Conservation (phyloP, 192 early-diverging fungal genomes). For the Coemansia sp. region DNA sequence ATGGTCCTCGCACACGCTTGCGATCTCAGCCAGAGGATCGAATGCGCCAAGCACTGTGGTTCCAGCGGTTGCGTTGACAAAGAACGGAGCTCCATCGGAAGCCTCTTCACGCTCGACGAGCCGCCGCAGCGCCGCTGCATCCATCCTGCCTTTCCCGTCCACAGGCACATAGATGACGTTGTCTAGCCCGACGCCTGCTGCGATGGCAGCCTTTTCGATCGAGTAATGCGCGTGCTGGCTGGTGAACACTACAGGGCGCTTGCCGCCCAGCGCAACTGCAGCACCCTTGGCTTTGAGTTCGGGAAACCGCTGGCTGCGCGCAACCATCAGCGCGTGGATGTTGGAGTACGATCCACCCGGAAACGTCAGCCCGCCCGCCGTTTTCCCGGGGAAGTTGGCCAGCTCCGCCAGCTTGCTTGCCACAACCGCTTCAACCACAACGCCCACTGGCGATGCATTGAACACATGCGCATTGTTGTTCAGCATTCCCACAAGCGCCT, state of each 20-base stretch:
- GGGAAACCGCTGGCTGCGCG: conserved; percentile 68
- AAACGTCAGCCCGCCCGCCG: conserved; percentile 66
- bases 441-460: conserved; percentile 69
- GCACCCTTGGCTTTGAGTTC: conserved; percentile 62
- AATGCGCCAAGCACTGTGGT: conserved; percentile 85
- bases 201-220: conserved; percentile 71
- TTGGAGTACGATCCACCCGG: conserved; percentile 80
- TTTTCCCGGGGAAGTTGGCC: conserved; percentile 29
- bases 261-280: conserved; percentile 13
- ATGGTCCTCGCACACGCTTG: conserved; percentile 60
- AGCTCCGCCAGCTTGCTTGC: conserved; percentile 43
- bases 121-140: conserved; percentile 56
- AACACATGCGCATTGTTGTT: conserved; percentile 85
- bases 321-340: conserved; percentile 74
- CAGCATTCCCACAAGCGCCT: conserved; percentile 68
- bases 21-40: conserved; percentile 68
- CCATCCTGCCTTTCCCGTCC: conserved; percentile 66
- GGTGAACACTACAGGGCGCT: conserved; percentile 66
- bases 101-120: conserved; percentile 48
- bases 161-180: conserved; percentile 68
- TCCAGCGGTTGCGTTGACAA: conserved; percentile 81
- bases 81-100: conserved; percentile 67
- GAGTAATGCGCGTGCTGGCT: conserved; percentile 75
- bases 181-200: conserved; percentile 71
- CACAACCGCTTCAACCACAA: conserved; percentile 69